phyloP scores from a whole-genome alignment of 176 grass and related monocot species.

The Carex cristatella region DNA sequence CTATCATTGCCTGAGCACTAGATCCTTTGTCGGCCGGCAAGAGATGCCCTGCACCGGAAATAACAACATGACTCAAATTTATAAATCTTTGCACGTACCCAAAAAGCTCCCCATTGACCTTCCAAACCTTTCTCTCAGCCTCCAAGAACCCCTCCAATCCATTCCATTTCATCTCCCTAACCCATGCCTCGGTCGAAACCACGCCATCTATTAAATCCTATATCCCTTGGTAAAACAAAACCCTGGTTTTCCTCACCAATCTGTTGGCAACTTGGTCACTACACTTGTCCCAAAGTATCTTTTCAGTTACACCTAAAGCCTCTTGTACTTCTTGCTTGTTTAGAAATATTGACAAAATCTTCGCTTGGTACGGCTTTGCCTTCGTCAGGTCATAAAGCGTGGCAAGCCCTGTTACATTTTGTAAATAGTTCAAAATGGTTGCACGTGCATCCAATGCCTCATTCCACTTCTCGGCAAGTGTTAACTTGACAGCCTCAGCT shows the following conservation, averaged over 20 bases:
- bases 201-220: slow-evolving; percentile 40
- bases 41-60: slow-evolving; percentile 58
- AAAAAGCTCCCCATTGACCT: slow-evolving; percentile 15
- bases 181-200: slow-evolving; percentile 57
- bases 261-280: slow-evolving; percentile 9
- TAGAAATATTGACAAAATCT: slow-evolving; percentile 27
- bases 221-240: slow-evolving; percentile 53
- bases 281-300: slow-evolving; percentile 33
- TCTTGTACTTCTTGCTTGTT: slow-evolving; percentile 43
- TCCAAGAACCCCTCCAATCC: slow-evolving; percentile 40
- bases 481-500: slow-evolving; percentile 20
- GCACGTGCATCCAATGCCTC: slow-evolving; percentile 30
- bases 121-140: slow-evolving; percentile 55
- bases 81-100: slow-evolving; percentile 44
- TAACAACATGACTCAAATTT: slow-evolving; percentile 34
- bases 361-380: slow-evolving; percentile 20
- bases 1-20: slow-evolving; percentile 60
- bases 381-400: slow-evolving; percentile 44
- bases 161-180: slow-evolving; percentile 50
- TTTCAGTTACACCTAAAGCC: slow-evolving; percentile 30
- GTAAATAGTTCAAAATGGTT: slow-evolving; percentile 21
- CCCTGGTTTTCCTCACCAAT: slow-evolving; percentile 29
- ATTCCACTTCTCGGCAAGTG: slow-evolving; percentile 18
- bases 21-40: slow-evolving; percentile 41
- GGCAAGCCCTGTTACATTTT: slow-evolving; percentile 31